Conservation (phyloP, 1,284 basidiomycete species). For the Malassezia slooffiae region DNA sequence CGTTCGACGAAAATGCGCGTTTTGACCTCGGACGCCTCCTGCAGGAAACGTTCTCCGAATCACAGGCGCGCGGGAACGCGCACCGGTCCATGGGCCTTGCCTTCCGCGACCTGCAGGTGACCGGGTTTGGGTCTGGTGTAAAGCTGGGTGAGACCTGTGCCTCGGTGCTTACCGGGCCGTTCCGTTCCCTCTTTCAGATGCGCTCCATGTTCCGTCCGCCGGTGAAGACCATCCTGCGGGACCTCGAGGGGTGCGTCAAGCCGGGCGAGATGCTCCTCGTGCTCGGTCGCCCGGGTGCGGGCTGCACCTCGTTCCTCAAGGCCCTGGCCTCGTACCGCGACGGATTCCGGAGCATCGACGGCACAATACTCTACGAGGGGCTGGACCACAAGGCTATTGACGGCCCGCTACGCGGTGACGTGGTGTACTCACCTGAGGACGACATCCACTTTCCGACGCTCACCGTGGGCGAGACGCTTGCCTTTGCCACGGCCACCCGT, state of each 20-base stretch:
- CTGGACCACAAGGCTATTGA: constrained; percentile 54
- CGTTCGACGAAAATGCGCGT: constrained; percentile 36
- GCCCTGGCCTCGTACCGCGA: constrained; percentile 52
- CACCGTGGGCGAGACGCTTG: constrained; percentile 30
- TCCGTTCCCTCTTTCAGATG: constrained; percentile 20
- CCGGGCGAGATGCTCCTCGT: constrained; percentile 57
- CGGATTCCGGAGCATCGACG: constrained; percentile 32
- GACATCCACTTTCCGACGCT: constrained; percentile 28
- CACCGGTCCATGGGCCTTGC: constrained; percentile 27
- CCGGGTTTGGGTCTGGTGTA: constrained; percentile 29
- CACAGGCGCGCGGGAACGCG: constrained; percentile 29
- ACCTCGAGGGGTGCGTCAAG: constrained; percentile 43
- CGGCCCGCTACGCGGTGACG: constrained; percentile 21
- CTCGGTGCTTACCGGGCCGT: constrained; percentile 21
- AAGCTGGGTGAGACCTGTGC: constrained; percentile 24
- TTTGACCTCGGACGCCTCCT: constrained; percentile 47
- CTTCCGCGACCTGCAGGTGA: constrained; percentile 28
- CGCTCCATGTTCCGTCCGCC: constrained; percentile 23
- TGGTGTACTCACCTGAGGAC: constrained; percentile 30
- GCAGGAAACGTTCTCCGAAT: constrained; percentile 27
- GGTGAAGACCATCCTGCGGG: constrained; percentile 28
- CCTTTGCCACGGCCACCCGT: constrained; percentile 20
- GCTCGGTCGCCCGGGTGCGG: constrained; percentile 52
- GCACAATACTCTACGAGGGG: constrained; percentile 46
- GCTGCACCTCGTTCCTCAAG: constrained; percentile 56